These are phyloP conservation scores for Nyctanthes arbortristis DNA, from an alignment of 257 asterid genomes.

Conservation along the genomic window DNA sequence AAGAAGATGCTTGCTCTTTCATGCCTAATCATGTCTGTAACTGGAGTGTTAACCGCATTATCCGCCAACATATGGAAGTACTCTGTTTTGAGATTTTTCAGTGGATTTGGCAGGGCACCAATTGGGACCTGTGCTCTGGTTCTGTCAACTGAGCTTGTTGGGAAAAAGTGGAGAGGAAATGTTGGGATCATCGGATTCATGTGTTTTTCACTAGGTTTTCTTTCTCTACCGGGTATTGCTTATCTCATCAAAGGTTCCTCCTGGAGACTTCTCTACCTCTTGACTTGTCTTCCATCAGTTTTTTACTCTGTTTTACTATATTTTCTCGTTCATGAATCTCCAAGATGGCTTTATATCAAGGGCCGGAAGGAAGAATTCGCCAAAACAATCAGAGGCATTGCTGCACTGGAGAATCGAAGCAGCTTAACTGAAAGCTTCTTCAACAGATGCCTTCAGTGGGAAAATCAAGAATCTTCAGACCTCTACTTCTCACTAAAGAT, in stretches of 20 bases:
- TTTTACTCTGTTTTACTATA: constrained; percentile 38
- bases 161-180: constrained; percentile 40
- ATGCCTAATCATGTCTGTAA: constrained; percentile 46
- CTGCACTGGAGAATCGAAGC: not conserved
- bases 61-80: constrained; percentile 50
- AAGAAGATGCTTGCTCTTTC: constrained; percentile 43
- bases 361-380: constrained; percentile 23
- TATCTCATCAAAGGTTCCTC: constrained; percentile 34
- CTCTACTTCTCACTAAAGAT: constrained; percentile 5
- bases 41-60: constrained; percentile 33
- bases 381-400: not conserved
- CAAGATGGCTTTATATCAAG: constrained; percentile 48
- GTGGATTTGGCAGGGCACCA: constrained; percentile 46
- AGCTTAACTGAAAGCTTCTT: not conserved
- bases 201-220: constrained; percentile 43
- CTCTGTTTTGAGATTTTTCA: constrained; percentile 32
- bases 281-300: constrained; percentile 34
- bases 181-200: constrained; percentile 45
- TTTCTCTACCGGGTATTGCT: constrained; percentile 45
- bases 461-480: constrained; percentile 7
- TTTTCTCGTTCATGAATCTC: constrained; percentile 43
- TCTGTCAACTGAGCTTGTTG: constrained; percentile 46
- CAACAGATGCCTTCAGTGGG: not conserved
- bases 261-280: constrained; percentile 49
- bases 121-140: constrained; percentile 47